Evolutionary conservation across 2,329 filamentous ascomycete genomes (phyloP).

Genomic region (Fusarium setosum): DNA sequence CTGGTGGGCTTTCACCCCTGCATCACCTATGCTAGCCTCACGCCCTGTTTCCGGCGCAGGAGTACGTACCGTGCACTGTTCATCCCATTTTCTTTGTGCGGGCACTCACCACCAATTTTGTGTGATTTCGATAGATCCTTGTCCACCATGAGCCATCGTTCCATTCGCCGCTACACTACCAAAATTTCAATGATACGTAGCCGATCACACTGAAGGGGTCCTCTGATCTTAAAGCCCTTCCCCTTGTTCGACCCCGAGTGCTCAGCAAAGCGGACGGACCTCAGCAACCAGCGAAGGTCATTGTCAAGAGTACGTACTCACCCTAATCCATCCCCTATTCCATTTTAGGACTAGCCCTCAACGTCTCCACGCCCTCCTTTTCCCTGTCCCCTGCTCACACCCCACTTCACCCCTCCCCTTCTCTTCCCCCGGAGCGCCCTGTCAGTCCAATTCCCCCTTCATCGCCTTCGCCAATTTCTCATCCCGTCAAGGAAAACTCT

Average conservation of each 20-base stretch:
- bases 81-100: constrained; percentile 34
- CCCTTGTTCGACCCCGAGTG: not conserved
- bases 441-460: constrained; percentile 43
- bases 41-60: constrained; percentile 33
- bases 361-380: constrained; percentile 26
- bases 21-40: constrained; percentile 13
- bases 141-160: constrained; percentile 35
- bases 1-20: constrained; percentile 22
- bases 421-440: constrained; percentile 31
- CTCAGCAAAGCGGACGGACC: no score
- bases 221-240: not conserved
- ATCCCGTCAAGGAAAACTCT: constrained; percentile 36
- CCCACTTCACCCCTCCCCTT: constrained; percentile 36
- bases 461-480: constrained; percentile 43
- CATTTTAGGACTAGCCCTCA: constrained; percentile 23
- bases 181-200: constrained; percentile 5
- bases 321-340: constrained; percentile 18
- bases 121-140: constrained; percentile 27
- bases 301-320: constrained; percentile 16
- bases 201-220: not conserved
- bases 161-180: constrained; percentile 26
- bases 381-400: constrained; percentile 24
- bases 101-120: constrained; percentile 4
- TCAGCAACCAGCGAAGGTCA: not conserved
- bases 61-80: constrained; percentile 33